Percentiles rank a stretch among this genome's conserved stretches.
Conservation (phyloP, 1,284 basidiomycete species). For the Ganoderma boninense region DNA sequence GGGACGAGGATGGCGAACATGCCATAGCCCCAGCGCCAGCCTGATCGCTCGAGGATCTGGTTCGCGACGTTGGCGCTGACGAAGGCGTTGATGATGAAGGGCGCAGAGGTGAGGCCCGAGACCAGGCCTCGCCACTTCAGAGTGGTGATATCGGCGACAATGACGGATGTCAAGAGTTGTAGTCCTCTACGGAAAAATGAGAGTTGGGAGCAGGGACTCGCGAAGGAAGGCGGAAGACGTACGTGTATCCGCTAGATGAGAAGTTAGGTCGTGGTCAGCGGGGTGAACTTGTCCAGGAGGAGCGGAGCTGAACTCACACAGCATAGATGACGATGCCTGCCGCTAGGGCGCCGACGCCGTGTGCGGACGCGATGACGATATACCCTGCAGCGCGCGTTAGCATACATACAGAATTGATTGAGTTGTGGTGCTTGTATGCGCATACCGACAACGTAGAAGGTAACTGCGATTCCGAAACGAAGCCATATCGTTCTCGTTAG, state of each 20-base stretch:
- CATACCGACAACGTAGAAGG: conserved; percentile 63
- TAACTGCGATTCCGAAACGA: conserved; percentile 46
- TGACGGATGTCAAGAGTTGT: conserved; percentile 78
- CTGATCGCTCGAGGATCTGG: conserved; percentile 58
- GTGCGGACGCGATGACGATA: conserved; percentile 73
- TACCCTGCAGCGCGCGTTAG: conserved; percentile 51
- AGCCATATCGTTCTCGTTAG: background rate
- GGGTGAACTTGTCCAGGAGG: background rate
- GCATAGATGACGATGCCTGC: conserved; percentile 58
- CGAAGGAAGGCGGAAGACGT: conserved; percentile 27
- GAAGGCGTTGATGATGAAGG: conserved; percentile 75
- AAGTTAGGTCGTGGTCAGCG: background rate
- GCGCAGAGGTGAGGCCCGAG: conserved; percentile 67
- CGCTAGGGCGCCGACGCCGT: conserved; percentile 53
- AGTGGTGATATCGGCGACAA: conserved; percentile 84
- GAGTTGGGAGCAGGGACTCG: background rate
- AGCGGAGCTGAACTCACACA: conserved; percentile 47
- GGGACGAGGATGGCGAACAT: conserved; percentile 76
- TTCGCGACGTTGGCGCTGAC: conserved; percentile 77
- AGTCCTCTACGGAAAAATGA: conserved; percentile 52
- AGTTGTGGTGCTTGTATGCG: background rate
- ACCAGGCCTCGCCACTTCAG: conserved; percentile 83
- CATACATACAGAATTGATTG: background rate
- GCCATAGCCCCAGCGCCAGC: conserved; percentile 84
- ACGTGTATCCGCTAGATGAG: conserved; percentile 60